Conservation (phyloP, 768 basidiomycete genomes). For the Inosperma sp. region DNA sequence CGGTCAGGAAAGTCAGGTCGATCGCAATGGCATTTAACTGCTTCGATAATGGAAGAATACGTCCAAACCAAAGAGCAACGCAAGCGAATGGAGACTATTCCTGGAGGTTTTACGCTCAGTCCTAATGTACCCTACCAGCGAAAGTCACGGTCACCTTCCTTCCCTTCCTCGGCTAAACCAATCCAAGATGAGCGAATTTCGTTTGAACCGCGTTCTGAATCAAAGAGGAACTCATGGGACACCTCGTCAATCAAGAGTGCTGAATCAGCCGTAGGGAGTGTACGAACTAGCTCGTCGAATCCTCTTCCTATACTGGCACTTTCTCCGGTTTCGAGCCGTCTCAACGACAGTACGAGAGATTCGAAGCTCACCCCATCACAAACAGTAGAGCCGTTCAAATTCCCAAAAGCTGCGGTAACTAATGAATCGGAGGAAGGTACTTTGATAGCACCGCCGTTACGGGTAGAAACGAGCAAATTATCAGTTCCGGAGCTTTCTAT, state of each 20-base stretch:
- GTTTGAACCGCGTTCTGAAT: constrained; percentile 53
- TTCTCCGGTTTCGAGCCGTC: constrained; percentile 18
- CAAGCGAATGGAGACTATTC: constrained; percentile 41
- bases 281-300: constrained; percentile 33
- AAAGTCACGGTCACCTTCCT: constrained; percentile 20
- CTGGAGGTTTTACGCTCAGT: constrained; percentile 33
- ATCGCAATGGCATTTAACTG: constrained; percentile 61
- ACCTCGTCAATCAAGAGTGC: constrained; percentile 40
- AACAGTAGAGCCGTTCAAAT: neutral
- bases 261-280: constrained; percentile 43
- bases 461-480: constrained; percentile 4
- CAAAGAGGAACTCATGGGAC: constrained; percentile 44
- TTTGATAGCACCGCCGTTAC: neutral
- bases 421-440: constrained; percentile 9
- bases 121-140: constrained; percentile 18
- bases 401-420: constrained; percentile 8
- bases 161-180: constrained; percentile 23
- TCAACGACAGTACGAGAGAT: constrained; percentile 8
- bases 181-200: constrained; percentile 45
- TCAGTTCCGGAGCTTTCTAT: constrained; percentile 19
- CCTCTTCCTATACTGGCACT: constrained; percentile 7
- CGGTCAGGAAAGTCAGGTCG: constrained; percentile 32
- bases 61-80: constrained; percentile 36
- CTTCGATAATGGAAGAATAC: constrained; percentile 66
- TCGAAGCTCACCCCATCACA: neutral